Percentiles rank a stretch among this genome's conserved stretches.
Evolutionary conservation across 495 filamentous ascomycete genomes (phyloP).

Genomic region (Chaetomium cochliodes): DNA sequence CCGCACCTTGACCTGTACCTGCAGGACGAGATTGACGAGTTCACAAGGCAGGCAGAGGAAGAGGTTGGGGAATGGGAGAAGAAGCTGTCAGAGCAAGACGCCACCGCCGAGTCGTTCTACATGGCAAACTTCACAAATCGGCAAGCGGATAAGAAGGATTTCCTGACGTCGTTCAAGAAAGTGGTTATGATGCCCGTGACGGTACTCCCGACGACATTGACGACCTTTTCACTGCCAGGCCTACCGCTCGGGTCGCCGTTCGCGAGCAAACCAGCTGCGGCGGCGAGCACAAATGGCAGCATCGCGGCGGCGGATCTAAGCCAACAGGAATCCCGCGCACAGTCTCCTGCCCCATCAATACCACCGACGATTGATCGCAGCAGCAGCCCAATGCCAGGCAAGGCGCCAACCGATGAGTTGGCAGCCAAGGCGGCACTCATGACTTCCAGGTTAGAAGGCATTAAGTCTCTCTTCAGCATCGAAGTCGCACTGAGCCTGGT

Average conservation of each 20-base stretch:
- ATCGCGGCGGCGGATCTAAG: slow-evolving; percentile 29
- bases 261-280: slow-evolving; percentile 43
- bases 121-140: slow-evolving; percentile 86
- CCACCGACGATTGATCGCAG: slow-evolving; percentile 29
- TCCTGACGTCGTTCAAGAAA: slow-evolving; percentile 94
- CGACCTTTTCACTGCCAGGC: slow-evolving; percentile 45
- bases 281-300: slow-evolving; percentile 32
- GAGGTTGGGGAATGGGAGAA: slow-evolving; percentile 86
- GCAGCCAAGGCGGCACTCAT: slow-evolving; percentile 96
- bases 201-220: slow-evolving; percentile 61
- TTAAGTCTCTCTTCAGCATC: slow-evolving; percentile 90
- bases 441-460: slow-evolving; percentile 89
- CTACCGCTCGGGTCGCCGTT: slow-evolving; percentile 49
- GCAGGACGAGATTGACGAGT: slow-evolving; percentile 85
- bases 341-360: slow-evolving; percentile 39
- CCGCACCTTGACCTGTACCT: slow-evolving; percentile 91
- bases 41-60: slow-evolving; percentile 68
- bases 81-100: slow-evolving; percentile 85
- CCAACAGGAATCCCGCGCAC: slow-evolving; percentile 46
- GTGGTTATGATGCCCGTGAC: slow-evolving; percentile 98
- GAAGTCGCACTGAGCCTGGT: slow-evolving; percentile 89
- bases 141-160: slow-evolving; percentile 94
- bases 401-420: slow-evolving; percentile 83
- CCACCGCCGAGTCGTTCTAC: slow-evolving; percentile 85
- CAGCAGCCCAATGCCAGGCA: slow-evolving; percentile 51